A percentile compares a stretch with the other conserved stretches of the same genome.
Evolutionary conservation across 2,329 filamentous ascomycete genomes (phyloP).

Genomic region (Claviceps quebecensis): DNA sequence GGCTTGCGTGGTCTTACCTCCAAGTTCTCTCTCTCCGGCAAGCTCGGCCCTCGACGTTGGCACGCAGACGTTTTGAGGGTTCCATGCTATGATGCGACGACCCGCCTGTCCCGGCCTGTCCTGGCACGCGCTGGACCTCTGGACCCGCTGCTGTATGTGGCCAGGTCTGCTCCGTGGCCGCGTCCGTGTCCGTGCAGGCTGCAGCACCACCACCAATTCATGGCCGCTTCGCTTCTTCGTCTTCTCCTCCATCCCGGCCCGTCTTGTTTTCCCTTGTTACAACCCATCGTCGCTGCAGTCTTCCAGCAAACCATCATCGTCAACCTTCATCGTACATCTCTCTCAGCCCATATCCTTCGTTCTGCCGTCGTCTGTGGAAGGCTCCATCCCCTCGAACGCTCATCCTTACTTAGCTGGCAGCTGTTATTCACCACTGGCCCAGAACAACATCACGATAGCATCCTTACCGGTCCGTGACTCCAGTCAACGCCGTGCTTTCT

Average conservation of each 20-base stretch:
- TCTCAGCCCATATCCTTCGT: background rate
- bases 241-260: conserved; percentile 1
- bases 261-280: conserved; percentile 3
- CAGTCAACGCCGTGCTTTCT: background rate
- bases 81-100: background rate
- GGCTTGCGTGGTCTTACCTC: no score
- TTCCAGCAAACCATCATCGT: background rate
- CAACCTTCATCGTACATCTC: background rate
- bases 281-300: conserved; percentile 1
- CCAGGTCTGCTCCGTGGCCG: background rate
- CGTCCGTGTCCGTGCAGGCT: background rate
- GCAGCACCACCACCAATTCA: background rate
- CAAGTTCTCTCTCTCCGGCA: no score
- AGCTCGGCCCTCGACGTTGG: no score
- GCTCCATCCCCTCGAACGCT: background rate
- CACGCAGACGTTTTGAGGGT: no score
- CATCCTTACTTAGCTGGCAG: background rate
- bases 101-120: background rate
- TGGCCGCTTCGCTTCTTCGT: background rate
- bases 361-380: background rate
- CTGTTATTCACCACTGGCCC: background rate
- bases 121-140: background rate
- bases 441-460: background rate
- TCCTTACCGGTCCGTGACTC: background rate
- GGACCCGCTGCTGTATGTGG: background rate